A percentile compares a stretch with the other conserved stretches of the same genome.
Conservation (phyloP, 164 flowering plant genomes). For the Taxillus chinensis region DNA sequence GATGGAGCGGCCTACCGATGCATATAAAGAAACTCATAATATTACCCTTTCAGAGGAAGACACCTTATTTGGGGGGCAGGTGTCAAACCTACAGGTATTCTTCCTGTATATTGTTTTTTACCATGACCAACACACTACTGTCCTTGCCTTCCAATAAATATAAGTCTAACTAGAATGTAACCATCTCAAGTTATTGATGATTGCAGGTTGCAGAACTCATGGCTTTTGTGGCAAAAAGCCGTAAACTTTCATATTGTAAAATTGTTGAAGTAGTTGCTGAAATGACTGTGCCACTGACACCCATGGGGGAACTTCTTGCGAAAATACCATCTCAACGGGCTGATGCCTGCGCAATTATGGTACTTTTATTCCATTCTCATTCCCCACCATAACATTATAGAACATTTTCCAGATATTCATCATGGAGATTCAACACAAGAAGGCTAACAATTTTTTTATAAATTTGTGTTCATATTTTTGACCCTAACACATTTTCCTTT, state of each 20-base stretch:
- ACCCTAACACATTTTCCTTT: background rate
- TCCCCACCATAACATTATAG: background rate
- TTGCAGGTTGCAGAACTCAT: conserved; percentile 84
- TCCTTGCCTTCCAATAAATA: background rate
- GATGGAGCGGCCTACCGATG: conserved; percentile 97
- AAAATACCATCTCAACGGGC: conserved; percentile 64
- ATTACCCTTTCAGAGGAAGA: conserved; percentile 65
- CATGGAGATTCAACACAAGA: background rate
- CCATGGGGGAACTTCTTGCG: conserved; percentile 67
- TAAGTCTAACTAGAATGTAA: background rate
- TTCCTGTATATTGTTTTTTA: background rate
- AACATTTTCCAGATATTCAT: background rate
- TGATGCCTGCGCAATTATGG: conserved; percentile 28
- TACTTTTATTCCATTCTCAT: conserved; percentile 11
- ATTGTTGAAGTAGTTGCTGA: conserved; percentile 95
- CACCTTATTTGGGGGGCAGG: conserved; percentile 89
- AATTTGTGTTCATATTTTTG: too few relatives aligned
- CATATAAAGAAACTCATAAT: conserved; percentile 90
- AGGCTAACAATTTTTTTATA: background rate
- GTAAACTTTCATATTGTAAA: conserved; percentile 69
- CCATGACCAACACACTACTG: too few relatives aligned
- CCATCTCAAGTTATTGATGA: background rate
- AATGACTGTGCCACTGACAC: conserved; percentile 77
- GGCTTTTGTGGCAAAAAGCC: conserved; percentile 80
- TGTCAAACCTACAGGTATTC: conserved; percentile 90